Evolutionary conservation across 768 basidiomycete genomes (phyloP).

Genomic region (Pleurotus citrinopileatus): DNA sequence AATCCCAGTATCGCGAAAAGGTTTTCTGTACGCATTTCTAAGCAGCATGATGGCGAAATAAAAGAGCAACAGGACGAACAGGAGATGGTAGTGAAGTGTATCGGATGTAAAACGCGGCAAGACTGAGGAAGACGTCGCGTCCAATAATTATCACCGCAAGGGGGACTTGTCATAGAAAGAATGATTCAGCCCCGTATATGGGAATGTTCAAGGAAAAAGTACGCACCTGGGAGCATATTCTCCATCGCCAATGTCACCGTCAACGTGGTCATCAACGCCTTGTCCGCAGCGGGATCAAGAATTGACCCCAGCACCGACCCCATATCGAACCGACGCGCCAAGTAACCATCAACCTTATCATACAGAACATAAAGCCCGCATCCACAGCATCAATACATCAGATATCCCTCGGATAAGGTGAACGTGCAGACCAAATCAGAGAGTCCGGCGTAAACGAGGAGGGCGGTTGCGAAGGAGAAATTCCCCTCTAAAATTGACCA

Average conservation of each 20-base stretch:
- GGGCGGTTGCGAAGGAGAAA: constrained; percentile 73
- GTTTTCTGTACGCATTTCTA: constrained; percentile 64
- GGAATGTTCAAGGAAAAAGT: too few relatives aligned
- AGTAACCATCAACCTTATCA: constrained; percentile 81
- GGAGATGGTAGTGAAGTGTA: constrained; percentile 87
- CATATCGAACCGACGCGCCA: constrained; percentile 87
- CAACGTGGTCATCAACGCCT: constrained; percentile 91
- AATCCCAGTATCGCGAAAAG: constrained; percentile 91
- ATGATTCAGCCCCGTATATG: too few relatives aligned
- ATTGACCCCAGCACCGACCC: constrained; percentile 92
- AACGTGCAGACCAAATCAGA: constrained; percentile 75
- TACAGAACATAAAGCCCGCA: constrained; percentile 4
- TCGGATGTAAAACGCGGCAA: constrained; percentile 91
- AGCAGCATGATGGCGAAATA: constrained; percentile 8
- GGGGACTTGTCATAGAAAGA: too few relatives aligned
- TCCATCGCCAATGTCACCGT: constrained; percentile 83
- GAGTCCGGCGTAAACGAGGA: constrained; percentile 89
- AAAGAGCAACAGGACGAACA: constrained; percentile 43
- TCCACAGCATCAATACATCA: constrained; percentile 1
- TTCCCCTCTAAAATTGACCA: constrained; percentile 84
- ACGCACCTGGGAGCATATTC: constrained; percentile 78
- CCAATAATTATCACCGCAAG: constrained; percentile 86
- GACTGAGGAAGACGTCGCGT: constrained; percentile 79
- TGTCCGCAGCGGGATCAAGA: constrained; percentile 97
- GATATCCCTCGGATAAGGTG: background rate